Conservation (phyloP, 805 yeast species). For the Vanderwaltozyma yarrowii region DNA sequence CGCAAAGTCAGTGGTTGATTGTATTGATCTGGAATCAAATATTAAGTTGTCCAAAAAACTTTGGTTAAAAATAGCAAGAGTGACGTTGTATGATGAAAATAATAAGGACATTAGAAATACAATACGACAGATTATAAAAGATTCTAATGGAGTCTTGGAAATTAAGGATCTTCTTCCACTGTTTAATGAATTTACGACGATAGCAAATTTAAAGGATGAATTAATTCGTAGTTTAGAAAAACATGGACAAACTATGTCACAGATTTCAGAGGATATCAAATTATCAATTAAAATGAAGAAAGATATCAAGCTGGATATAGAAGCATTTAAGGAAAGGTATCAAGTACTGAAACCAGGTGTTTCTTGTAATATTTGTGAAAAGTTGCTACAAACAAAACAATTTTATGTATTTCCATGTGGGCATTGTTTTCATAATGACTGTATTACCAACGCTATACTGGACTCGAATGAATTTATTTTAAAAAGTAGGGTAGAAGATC, state of each 20-base stretch:
- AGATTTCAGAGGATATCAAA: conserved; percentile 64
- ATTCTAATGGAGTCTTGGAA: conserved; percentile 41
- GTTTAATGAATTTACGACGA: conserved; percentile 73
- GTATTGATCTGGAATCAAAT: conserved; percentile 29
- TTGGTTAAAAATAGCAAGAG: conserved; percentile 53
- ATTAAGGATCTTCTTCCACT: conserved; percentile 77
- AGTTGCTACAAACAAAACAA: conserved; percentile 58
- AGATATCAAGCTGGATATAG: conserved; percentile 51
- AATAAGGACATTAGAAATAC: conserved; percentile 23
- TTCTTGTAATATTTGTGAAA: conserved; percentile 64
- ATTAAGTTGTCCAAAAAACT: conserved; percentile 50
- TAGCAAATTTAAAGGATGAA: conserved; percentile 77
- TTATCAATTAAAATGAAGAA: conserved; percentile 54
- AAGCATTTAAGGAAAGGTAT: conserved; percentile 41
- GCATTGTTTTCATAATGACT: conserved; percentile 84
- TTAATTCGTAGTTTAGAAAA: conserved; percentile 68
- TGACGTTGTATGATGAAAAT: conserved; percentile 20
- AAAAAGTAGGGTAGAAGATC: conserved; percentile 48
- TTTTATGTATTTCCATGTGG: conserved; percentile 82
- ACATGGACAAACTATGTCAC: conserved; percentile 56
- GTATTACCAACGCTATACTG: conserved; percentile 55
- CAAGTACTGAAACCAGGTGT: conserved; percentile 74
- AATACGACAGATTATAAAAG: conserved; percentile 30
- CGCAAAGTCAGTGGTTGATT: conserved; percentile 18
- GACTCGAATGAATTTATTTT: conserved; percentile 57